A percentile compares a stretch with the other conserved stretches of the same genome.
These are phyloP conservation scores for Aspergillus sp. DNA, from an alignment of 2,329 filamentous ascomycete genomes.

Conservation along the genomic window DNA sequence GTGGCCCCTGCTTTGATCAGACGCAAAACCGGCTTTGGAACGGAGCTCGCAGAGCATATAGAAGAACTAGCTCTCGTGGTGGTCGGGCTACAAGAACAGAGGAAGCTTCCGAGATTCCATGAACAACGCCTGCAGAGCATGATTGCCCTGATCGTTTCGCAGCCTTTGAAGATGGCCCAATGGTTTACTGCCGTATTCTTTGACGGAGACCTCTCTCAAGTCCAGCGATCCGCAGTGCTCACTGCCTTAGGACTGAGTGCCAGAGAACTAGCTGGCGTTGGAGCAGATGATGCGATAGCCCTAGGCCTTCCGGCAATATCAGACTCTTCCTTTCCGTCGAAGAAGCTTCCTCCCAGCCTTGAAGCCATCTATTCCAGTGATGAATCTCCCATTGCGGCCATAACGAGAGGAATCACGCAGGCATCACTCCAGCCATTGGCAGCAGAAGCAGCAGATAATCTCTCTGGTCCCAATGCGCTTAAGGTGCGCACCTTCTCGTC, in stretches of 20 bases:
- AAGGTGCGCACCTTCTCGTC: constrained; percentile 91
- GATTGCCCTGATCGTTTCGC: constrained; percentile 77
- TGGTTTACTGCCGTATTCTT: constrained; percentile 89
- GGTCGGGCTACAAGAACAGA: constrained; percentile 82
- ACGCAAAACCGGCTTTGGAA: constrained; percentile 85
- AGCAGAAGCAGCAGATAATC: constrained; percentile 76
- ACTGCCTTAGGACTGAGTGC: constrained; percentile 80
- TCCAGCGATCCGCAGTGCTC: constrained; percentile 80
- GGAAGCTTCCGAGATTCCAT: constrained; percentile 77
- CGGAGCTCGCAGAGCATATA: constrained; percentile 81
- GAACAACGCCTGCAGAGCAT: constrained; percentile 77
- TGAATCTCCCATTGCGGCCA: constrained; percentile 65
- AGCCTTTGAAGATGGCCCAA: constrained; percentile 76
- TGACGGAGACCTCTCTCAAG: constrained; percentile 86
- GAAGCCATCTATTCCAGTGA: constrained; percentile 69
- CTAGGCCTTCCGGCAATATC: constrained; percentile 38
- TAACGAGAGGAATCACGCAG: constrained; percentile 70
- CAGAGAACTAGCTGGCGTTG: constrained; percentile 81
- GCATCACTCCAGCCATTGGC: constrained; percentile 81
- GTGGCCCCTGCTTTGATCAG: constrained; percentile 81
- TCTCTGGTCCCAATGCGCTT: constrained; percentile 78
- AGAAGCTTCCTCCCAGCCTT: constrained; percentile 73
- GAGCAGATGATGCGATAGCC: constrained; percentile 56
- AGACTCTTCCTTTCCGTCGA: constrained; percentile 72
- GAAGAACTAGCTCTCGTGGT: constrained; percentile 79